Conservation (phyloP, 768 basidiomycete species). For the Kockovaella imperatae region DNA sequence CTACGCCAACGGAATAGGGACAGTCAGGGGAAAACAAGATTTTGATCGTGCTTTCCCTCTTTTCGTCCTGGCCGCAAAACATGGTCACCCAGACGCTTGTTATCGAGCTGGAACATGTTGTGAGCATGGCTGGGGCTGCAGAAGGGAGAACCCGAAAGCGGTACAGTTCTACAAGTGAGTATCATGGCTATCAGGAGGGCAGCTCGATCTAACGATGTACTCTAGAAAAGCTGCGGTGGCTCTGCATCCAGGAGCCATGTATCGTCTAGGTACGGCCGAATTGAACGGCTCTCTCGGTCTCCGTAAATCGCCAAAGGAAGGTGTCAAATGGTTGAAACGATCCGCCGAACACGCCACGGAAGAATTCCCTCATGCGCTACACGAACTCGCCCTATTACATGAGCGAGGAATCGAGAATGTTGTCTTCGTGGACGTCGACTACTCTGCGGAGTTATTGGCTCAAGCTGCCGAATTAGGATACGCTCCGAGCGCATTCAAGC, state of each 20-base stretch:
- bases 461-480: conserved; percentile 94
- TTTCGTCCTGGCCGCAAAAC: conserved; percentile 92
- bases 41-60: conserved; percentile 95
- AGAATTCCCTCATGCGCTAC: conserved; percentile 91
- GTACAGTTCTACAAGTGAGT: conserved; percentile 69
- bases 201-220: neutral
- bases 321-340: conserved; percentile 96
- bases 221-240: conserved; percentile 75
- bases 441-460: conserved; percentile 85
- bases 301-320: conserved; percentile 81
- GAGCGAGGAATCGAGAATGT: conserved; percentile 98
- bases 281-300: conserved; percentile 90
- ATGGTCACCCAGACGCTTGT: conserved; percentile 88
- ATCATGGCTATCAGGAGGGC: neutral
- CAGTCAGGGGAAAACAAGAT: conserved; percentile 79
- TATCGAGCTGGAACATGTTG: conserved; percentile 96
- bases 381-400: conserved; percentile 86
- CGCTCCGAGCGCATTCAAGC: conserved; percentile 86
- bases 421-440: conserved; percentile 91
- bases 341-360: conserved; percentile 81
- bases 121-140: conserved; percentile 98
- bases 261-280: conserved; percentile 89
- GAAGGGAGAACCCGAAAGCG: conserved; percentile 84
- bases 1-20: conserved; percentile 96
- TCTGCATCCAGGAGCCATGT: conserved; percentile 89